Base-by-base conservation (phyloP, 225 moss, liverwort and hornwort genomes). In the Anthoceros angustus region DNA sequence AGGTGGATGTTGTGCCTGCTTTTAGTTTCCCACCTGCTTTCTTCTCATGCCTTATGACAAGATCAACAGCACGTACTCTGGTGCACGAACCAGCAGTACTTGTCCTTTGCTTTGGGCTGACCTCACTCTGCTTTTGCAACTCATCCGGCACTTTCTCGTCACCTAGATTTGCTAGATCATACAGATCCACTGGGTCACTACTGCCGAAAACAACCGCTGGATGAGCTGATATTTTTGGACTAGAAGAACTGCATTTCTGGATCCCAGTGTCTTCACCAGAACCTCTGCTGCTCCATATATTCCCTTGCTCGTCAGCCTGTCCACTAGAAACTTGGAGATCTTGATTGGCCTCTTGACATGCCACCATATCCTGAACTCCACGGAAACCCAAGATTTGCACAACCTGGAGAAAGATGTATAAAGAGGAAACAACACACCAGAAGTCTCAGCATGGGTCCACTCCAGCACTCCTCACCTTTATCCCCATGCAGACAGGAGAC, bases 181-280 rank as follows among this genome's bases (percentile, higher is more conserved):
- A 86, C 25, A 98, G 78, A 68, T 80, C 78, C 67, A 98, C 79
- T 46, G 92, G 98, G 72, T 92, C 85, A 71, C 98, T 98, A 69
- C 83, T 84, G 75, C 98, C 98, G 74, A 78, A 89, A 74, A 86
- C 80, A 64, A 98, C 89, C 49, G 84, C 84, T 64, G 87, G 84
- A 67, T 73, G 77, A 62, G 84, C 41, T 38, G 76, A 70, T 70
- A 80, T 86, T 12, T 70, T 75, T 48, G 72, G 46, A 10, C 23
- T 62, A 40, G 63, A 72, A 70, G 70, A 42, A 8, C 39, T 72
- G 64, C 50, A 45, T 64, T 40, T 67, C 14, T 67, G 43, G 70
- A 20, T 68, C 46, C 50, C 70, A 64, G 71, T 66, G 68, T 49
- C 11, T 23, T 62, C 10, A 48, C 62, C 55, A 41, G 66, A 20